These are phyloP conservation scores for Suillus cothurnatus DNA, from an alignment of 768 basidiomycete species.

Conservation along the genomic window DNA sequence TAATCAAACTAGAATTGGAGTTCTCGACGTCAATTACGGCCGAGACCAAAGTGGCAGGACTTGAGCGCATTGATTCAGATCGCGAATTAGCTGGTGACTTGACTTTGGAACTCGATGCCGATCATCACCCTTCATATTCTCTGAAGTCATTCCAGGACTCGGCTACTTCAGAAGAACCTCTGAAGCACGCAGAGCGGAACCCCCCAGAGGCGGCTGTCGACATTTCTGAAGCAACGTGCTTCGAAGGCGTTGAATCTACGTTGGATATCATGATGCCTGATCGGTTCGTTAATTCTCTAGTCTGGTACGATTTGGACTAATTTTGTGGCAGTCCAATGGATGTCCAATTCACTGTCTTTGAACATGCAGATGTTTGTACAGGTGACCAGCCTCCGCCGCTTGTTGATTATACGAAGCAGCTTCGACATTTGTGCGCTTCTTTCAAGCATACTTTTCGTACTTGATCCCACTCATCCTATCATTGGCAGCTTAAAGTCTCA, in stretches of 20 bases:
- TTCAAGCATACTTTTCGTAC: neutral
- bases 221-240: slow-evolving; percentile 30
- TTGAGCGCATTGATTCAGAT: neutral
- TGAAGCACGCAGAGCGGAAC: neutral
- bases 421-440: slow-evolving; percentile 46
- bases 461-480: slow-evolving; percentile 10
- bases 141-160: neutral
- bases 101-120: slow-evolving; percentile 8
- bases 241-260: slow-evolving; percentile 37
- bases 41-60: neutral
- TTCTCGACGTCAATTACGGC: slow-evolving; percentile 18
- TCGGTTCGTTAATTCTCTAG: slow-evolving; percentile 39
- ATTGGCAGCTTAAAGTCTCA: slow-evolving; percentile 36
- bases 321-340: slow-evolving; percentile 52
- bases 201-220: neutral
- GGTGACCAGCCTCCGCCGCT: slow-evolving; percentile 44
- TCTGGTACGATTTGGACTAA: slow-evolving; percentile 10
- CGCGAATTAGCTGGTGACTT: neutral
- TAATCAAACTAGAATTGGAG: slow-evolving; percentile 45
- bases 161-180: neutral
- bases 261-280: slow-evolving; percentile 60
- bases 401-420: slow-evolving; percentile 39
- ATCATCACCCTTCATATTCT: neutral
- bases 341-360: slow-evolving; percentile 48
- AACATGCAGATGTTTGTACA: slow-evolving; percentile 29